phyloP scores from a whole-genome alignment of 2,329 filamentous ascomycete species.

The Fusarium sp. region DNA sequence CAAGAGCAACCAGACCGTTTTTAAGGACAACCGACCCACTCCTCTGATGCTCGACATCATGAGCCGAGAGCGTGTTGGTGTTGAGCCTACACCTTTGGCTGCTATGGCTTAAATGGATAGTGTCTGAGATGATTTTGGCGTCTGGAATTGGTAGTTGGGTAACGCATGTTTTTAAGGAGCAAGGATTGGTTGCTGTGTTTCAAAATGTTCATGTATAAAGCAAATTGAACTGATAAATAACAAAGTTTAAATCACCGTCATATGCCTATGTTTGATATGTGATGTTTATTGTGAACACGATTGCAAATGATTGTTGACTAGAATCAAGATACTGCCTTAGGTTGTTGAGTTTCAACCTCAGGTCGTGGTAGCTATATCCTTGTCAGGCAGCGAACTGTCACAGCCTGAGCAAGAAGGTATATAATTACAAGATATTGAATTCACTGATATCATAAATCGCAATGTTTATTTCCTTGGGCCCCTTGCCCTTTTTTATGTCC shows the following conservation, averaged over 20 bases:
- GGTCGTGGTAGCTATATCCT: too few relatives aligned
- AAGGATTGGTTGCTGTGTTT: constrained; percentile 22
- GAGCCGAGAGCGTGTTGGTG: constrained; percentile 94
- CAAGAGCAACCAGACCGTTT: constrained; percentile 85
- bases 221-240: constrained; percentile 5
- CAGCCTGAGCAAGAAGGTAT: neutral
- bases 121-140: constrained; percentile 31
- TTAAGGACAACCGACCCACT: constrained; percentile 89
- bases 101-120: constrained; percentile 58
- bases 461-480: constrained; percentile 8
- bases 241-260: constrained; percentile 5
- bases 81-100: constrained; percentile 75
- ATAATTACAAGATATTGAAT: constrained; percentile 20
- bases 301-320: too few relatives aligned
- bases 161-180: constrained; percentile 24
- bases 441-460: constrained; percentile 18
- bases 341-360: too few relatives aligned
- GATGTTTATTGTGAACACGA: neutral
- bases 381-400: neutral
- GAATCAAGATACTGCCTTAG: too few relatives aligned
- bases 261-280: neutral
- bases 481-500: constrained; percentile 14
- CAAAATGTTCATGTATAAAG: constrained; percentile 15
- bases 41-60: constrained; percentile 92
- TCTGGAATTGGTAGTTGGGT: constrained; percentile 37